Conservation (phyloP, 768 basidiomycete genomes). For the Termitomyces sp. region DNA sequence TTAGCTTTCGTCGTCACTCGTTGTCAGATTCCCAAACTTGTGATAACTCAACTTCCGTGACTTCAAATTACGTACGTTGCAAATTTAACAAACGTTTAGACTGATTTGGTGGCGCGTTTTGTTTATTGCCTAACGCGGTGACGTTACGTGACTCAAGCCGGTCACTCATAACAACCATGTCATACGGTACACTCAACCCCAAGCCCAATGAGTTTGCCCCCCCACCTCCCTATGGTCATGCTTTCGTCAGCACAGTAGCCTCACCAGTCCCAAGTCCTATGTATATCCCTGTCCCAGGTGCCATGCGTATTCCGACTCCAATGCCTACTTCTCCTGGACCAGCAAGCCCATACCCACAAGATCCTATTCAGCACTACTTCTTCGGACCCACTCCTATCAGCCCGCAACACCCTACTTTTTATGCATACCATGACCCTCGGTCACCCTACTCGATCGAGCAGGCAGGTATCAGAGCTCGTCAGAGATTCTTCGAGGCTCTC, state of each 20-base stretch:
- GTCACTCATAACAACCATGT: background rate
- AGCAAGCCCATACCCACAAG: background rate
- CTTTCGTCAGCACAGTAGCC: background rate
- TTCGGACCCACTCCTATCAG: constrained; percentile 38
- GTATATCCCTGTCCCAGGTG: background rate
- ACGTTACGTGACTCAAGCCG: background rate
- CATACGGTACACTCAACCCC: background rate
- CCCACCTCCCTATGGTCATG: constrained; percentile 5
- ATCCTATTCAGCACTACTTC: constrained; percentile 5
- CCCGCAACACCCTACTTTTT: constrained; percentile 26
- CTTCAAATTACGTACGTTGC: background rate
- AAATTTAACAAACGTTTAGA: background rate
- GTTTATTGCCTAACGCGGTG: background rate
- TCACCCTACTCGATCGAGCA: constrained; percentile 22
- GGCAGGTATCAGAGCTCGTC: constrained; percentile 30
- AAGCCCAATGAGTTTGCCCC: background rate
- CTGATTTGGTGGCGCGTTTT: no score
- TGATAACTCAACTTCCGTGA: background rate
- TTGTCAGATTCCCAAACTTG: background rate
- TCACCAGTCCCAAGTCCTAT: background rate
- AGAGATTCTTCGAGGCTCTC: constrained; percentile 25
- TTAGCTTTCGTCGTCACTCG: background rate
- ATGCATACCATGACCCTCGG: constrained; percentile 32
- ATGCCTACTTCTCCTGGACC: constrained; percentile 1
- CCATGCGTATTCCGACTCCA: background rate